Base-by-base conservation (phyloP, 768 basidiomycete species). In the Auriscalpium vulgare region DNA sequence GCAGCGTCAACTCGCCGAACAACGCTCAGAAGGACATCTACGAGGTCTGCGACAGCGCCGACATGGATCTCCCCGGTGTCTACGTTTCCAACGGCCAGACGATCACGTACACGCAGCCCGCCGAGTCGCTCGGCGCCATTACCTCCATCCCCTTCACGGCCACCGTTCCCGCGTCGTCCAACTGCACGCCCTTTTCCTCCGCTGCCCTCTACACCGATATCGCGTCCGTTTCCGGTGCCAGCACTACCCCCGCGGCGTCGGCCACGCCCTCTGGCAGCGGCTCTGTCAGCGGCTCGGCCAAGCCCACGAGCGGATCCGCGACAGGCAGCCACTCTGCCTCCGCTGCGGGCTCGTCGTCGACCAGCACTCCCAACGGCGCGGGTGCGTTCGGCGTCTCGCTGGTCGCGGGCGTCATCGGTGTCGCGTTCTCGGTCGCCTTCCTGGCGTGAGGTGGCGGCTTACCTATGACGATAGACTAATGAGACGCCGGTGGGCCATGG, bases 1-100 rank as follows among this genome's bases (percentile, higher is more conserved):
- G 86, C 62, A 64, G 59, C 2, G 90, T 83, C 75, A 91, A 90
- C 66, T 84, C 79, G 16, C 89, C 89, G 14, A 82, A 78, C 67
- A 69, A 73, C 37, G 85, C 85, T 37, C 66, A 76, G 49, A 72
- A 83, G 47, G 79, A 77, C 34, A 72, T 74, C 0, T 91, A 88
- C 70, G 80, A 82, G 56, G 70, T 75, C 8, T 92, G 90, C 71
- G 65, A 78, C 9, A 81, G 82, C 21, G 85, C 88, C n/a, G 72
- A 80, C 65, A 82, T 84, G 73, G 74, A 75, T 14, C 75, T 75
- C 51, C 81, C 83, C 8, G 88, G 87, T 50, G 62, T 75, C 53
- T 80, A 76, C 65, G 69, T 68, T 10, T 13, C 17, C 40, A 43
- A 43, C 17, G 40, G 40, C 40, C 40, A 43, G 40, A 43, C 40